These are phyloP conservation scores for Arthrobotrys entomopaga DNA, from an alignment of 2,329 filamentous ascomycete species.

Conservation along the genomic window DNA sequence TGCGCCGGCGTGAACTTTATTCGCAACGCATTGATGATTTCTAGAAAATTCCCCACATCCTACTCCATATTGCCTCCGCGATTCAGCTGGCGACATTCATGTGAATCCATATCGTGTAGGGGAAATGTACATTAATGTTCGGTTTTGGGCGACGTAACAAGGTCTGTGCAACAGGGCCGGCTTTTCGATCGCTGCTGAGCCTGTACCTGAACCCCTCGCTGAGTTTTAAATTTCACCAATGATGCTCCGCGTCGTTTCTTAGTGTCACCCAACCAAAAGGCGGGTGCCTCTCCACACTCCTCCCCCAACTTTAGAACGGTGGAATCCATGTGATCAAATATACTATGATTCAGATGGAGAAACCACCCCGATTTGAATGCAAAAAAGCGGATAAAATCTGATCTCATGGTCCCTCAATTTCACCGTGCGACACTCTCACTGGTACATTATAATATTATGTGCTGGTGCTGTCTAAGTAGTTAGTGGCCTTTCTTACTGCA, in stretches of 20 bases:
- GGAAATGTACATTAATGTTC: too few species aligned
- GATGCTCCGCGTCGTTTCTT: conserved; percentile 2
- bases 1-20: conserved; percentile 18
- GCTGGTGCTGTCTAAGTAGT: conserved; percentile 13
- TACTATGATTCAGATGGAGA: conserved; percentile 26
- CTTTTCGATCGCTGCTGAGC: conserved; percentile 32
- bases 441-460: conserved; percentile 11
- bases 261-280: conserved; percentile 22
- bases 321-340: conserved; percentile 43
- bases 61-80: conserved; percentile 15
- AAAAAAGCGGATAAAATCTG: conserved; percentile 54
- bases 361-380: conserved; percentile 32
- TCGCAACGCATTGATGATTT: conserved; percentile 26
- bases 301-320: conserved; percentile 28
- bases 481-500: conserved; percentile 17
- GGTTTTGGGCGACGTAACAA: background rate
- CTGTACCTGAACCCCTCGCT: conserved; percentile 30
- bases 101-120: background rate
- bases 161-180: conserved; percentile 49
- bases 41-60: conserved; percentile 12
- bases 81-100: background rate
- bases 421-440: conserved; percentile 45
- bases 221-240: conserved; percentile 51
- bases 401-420: conserved; percentile 52
- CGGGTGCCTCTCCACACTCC: conserved; percentile 4